phyloP scores from a whole-genome alignment of 306 rosid genomes.

The Dalbergia oliveri region DNA sequence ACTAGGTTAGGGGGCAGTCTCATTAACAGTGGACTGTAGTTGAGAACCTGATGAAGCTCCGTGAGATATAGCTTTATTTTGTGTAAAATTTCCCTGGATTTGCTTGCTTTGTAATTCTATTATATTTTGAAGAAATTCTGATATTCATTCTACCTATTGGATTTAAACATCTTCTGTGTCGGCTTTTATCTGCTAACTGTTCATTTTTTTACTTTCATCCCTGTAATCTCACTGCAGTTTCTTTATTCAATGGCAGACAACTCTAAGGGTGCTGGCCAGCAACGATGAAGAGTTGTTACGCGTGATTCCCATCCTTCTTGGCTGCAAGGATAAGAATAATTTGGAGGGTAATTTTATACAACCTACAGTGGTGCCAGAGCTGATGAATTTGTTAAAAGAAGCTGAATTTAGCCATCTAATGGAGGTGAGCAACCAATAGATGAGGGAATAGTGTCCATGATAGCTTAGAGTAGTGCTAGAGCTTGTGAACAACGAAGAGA shows the following conservation, averaged over 20 bases:
- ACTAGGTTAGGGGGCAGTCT: neutral
- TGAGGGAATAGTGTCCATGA: conserved; percentile 21
- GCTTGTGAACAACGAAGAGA: conserved; percentile 21
- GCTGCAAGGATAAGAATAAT: conserved; percentile 62
- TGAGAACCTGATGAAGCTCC: conserved; percentile 8
- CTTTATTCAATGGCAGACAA: conserved; percentile 65
- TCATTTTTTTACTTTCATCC: conserved; percentile 8
- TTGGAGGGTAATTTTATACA: conserved; percentile 59
- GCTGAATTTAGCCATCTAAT: conserved; percentile 83
- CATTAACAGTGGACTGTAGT: conserved; percentile 33
- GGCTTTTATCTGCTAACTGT: conserved; percentile 3
- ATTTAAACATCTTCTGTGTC: conserved; percentile 9
- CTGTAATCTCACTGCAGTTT: conserved; percentile 22
- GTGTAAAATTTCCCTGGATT: conserved; percentile 11
- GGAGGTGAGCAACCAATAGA: conserved; percentile 71
- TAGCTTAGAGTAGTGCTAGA: conserved; percentile 11
- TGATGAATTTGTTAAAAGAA: conserved; percentile 71
- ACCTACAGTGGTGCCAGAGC: conserved; percentile 43
- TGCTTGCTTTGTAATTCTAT: conserved; percentile 26
- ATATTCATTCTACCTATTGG: conserved; percentile 22
- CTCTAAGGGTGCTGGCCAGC: conserved; percentile 76
- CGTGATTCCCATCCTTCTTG: conserved; percentile 78
- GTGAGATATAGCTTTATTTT: conserved; percentile 19
- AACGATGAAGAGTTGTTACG: conserved; percentile 70
- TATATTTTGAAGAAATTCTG: conserved; percentile 32